Percentiles rank a stretch among this genome's conserved stretches.
These are phyloP conservation scores for Monosporozyma yasuniensis DNA, from an alignment of 805 yeast genomes.

Conservation along the genomic window DNA sequence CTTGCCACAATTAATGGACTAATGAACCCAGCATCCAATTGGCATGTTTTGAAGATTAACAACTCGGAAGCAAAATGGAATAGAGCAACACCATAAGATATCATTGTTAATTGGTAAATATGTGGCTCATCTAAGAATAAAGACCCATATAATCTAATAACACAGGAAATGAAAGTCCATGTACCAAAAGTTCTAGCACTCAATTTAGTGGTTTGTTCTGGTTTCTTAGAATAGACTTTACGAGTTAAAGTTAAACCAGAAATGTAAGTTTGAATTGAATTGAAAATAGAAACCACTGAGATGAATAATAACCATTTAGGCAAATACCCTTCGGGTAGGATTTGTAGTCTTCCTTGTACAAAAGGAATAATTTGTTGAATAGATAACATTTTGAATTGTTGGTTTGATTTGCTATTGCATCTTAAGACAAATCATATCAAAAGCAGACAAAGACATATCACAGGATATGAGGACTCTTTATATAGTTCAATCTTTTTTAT, in stretches of 20 bases:
- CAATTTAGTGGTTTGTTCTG: conserved; percentile 51
- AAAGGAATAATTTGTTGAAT: conserved; percentile 29
- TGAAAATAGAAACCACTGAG: conserved; percentile 86
- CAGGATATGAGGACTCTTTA: neutral
- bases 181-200: conserved; percentile 98
- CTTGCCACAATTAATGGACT: conserved; percentile 85
- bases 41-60: conserved; percentile 69
- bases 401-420: neutral
- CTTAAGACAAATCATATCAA: neutral
- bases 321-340: conserved; percentile 43
- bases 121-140: conserved; percentile 59
- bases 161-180: conserved; percentile 84
- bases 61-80: conserved; percentile 79
- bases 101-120: conserved; percentile 68
- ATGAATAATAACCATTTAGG: conserved; percentile 76
- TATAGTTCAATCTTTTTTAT: neutral
- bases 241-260: conserved; percentile 68
- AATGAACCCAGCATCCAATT: conserved; percentile 74
- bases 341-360: conserved; percentile 15
- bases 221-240: conserved; percentile 63
- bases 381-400: conserved; percentile 19
- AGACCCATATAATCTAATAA: conserved; percentile 83
- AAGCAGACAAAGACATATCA: too few relatives aligned
- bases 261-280: conserved; percentile 77
- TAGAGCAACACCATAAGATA: conserved; percentile 75